Percentiles rank a stretch among this genome's conserved stretches.
Evolutionary conservation across 345 rosid genomes (phyloP).

Genomic region (Carallia brachiata): DNA sequence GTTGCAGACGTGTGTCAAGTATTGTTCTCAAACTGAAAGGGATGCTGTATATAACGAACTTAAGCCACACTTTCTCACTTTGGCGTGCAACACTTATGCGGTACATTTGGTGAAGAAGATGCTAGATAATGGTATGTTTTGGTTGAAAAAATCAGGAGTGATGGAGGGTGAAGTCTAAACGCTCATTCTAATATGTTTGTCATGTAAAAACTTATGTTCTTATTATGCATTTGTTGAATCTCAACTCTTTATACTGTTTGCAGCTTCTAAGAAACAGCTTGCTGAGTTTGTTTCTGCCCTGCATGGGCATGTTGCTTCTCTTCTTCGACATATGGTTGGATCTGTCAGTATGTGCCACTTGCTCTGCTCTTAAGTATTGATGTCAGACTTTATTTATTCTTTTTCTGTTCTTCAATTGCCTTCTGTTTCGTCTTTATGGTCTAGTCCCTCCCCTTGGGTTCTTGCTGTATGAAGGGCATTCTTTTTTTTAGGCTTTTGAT

Average conservation of each 20-base stretch:
- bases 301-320: conserved; percentile 72
- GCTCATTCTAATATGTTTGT: neutral
- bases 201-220: neutral
- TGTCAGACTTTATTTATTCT: neutral
- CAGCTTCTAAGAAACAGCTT: conserved; percentile 82
- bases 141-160: conserved; percentile 5
- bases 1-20: conserved; percentile 73
- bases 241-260: conserved; percentile 7
- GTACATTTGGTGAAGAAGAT: conserved; percentile 77
- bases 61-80: conserved; percentile 68
- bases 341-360: conserved; percentile 62
- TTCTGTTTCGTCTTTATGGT: neutral
- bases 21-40: conserved; percentile 71
- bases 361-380: too few species aligned
- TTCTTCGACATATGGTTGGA: conserved; percentile 90
- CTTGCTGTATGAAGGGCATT: neutral
- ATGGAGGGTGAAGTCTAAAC: neutral
- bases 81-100: conserved; percentile 62
- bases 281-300: conserved; percentile 65
- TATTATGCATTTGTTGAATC: neutral
- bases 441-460: neutral
- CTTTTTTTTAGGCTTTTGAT: neutral
- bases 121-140: conserved; percentile 69
- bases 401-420: neutral
- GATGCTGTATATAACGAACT: conserved; percentile 72